phyloP scores from a whole-genome alignment of 192 early-diverging fungal species.

The Linnemannia elongata region DNA sequence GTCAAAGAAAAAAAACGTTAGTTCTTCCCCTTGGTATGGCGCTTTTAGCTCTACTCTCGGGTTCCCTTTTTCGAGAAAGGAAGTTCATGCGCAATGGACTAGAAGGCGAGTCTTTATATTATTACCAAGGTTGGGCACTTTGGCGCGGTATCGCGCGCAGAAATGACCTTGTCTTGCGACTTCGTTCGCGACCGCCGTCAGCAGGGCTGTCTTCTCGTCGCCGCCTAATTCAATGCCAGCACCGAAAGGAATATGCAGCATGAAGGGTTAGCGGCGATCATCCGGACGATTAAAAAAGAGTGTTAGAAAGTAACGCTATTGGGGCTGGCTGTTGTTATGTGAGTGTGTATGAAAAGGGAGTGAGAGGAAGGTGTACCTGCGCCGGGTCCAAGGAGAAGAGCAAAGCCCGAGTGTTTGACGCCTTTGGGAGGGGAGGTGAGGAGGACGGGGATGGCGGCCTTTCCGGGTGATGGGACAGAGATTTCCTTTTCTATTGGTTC shows the following conservation, averaged over 20 bases:
- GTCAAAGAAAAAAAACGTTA: background rate
- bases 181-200: conserved; percentile 32
- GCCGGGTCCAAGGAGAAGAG: conserved; percentile 42
- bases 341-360: background rate
- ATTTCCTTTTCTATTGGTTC: conserved; percentile 44
- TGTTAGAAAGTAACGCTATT: background rate
- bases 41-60: too few relatives aligned
- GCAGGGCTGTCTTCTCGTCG: conserved; percentile 36
- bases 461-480: conserved; percentile 37
- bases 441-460: conserved; percentile 37
- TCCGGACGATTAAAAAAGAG: background rate
- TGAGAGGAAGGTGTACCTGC: conserved; percentile 19
- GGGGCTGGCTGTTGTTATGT: background rate
- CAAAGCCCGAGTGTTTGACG: conserved; percentile 38
- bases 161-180: conserved; percentile 42
- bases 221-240: conserved; percentile 8
- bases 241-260: background rate
- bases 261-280: background rate
- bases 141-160: conserved; percentile 49
- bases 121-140: conserved; percentile 40
- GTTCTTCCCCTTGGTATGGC: background rate
- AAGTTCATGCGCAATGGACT: too few relatives aligned
- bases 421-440: conserved; percentile 32
- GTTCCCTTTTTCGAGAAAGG: background rate
- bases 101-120: background rate